Evolutionary conservation across 2,329 filamentous ascomycete species (phyloP), one percentile per base, ranked within the genome.

Genomic region (Exophiala aquamarina): DNA sequence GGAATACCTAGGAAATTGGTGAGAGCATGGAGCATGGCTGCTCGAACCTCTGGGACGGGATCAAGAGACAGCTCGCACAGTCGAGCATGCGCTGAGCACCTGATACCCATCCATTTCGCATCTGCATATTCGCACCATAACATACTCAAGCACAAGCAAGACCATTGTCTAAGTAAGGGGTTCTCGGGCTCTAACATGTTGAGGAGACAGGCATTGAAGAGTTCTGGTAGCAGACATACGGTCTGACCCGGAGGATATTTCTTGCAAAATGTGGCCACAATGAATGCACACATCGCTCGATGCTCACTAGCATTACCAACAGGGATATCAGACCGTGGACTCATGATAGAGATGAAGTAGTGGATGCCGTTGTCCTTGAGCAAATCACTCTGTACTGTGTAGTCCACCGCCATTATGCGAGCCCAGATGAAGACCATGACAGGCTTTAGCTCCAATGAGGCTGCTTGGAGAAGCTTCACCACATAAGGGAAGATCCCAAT

Each of bases 341-440:
- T 92, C 55, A 97, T 78, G 43, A 97, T 95, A 53, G 85, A 86
- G 42, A 93, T 90, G 66, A 98, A 98, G 70, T 98, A 98, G 61
- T 89, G 89, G 63, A 95, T 97, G 5, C 93, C 93, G 61, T 91
- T 95, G 64, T 98, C 93, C 69, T 97, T 97, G 59, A 97, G 82
- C 10, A 98, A 75, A 66, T 98, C 93, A 53, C 85, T 84, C 66
- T 98, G 93, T 62, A 93, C 96, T 1, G 88, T 89, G 50, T 93
- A 84, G 63, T 98, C 93, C 4, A 98, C 93, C 6, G 93, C 93
- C 55, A 98, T 81, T 34, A 98, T 89, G 39, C 93, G 82, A 4
- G 93, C 91, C 93, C 93, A 98, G 54, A 98, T 98, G 67, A 97
- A 98, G 4, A 98, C 91, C 93, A 98, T 97, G 50, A 97, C 91